phyloP scores from a whole-genome alignment of 495 filamentous ascomycete genomes.

The Patellaria atrata region DNA sequence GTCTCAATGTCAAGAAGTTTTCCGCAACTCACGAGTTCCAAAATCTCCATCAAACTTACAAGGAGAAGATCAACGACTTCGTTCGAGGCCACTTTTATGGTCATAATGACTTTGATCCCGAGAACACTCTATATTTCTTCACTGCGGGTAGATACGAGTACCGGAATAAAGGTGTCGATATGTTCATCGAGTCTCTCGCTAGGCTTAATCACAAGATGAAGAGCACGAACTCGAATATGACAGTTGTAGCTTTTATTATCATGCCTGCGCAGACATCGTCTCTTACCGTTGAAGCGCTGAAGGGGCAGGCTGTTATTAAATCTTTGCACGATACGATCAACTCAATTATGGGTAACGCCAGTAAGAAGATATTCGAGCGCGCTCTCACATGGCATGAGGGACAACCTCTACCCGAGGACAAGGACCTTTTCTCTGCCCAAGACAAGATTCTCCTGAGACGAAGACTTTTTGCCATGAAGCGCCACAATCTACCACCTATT shows the following conservation, averaged over 20 bases:
- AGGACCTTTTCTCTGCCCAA: constrained; percentile 79
- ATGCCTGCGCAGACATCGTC: constrained; percentile 98
- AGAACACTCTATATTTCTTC: constrained; percentile 97
- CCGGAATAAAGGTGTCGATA: constrained; percentile 95
- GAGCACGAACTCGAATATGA: constrained; percentile 69
- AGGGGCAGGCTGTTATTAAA: constrained; percentile 94
- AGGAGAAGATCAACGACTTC: constrained; percentile 96
- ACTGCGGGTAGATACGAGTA: constrained; percentile 95
- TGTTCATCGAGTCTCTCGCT: constrained; percentile 95
- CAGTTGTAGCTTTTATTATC: constrained; percentile 96
- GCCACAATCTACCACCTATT: constrained; percentile 75
- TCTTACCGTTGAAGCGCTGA: constrained; percentile 86
- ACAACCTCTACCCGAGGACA: constrained; percentile 81
- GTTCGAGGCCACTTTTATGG: constrained; percentile 97
- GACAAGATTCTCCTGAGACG: constrained; percentile 88
- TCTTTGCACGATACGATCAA: constrained; percentile 84
- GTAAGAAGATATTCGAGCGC: constrained; percentile 85
- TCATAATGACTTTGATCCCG: constrained; percentile 89
- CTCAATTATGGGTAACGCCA: constrained; percentile 78
- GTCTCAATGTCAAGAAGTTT: constrained; percentile 97
- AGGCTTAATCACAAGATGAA: constrained; percentile 90
- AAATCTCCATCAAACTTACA: constrained; percentile 88
- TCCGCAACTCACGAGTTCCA: constrained; percentile 98
- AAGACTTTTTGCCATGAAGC: constrained; percentile 90
- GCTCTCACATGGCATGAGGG: constrained; percentile 90